Percentiles rank a stretch among this genome's conserved stretches.
Conservation (phyloP, 306 rosid species). For the Citrullus mucosospermus region DNA sequence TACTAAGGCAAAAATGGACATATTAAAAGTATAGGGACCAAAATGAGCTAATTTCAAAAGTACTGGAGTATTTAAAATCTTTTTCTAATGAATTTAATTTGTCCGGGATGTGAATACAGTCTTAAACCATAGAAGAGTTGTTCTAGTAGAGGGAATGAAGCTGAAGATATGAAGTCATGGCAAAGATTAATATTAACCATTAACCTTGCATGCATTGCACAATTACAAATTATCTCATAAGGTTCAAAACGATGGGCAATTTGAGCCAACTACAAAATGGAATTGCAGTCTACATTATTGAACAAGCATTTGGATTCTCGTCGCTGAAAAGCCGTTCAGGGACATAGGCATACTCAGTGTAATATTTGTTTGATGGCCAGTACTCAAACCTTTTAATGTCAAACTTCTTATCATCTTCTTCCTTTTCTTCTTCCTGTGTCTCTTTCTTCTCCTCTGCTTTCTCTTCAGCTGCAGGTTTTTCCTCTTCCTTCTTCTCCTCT, state of each 20-base stretch:
- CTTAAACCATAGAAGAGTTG: not conserved
- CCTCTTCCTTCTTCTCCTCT: conserved; percentile 19
- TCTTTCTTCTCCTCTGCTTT: conserved; percentile 30
- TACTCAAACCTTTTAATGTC: conserved; percentile 7
- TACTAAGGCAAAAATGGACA: too few relatives aligned
- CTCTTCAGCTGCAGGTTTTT: conserved; percentile 19
- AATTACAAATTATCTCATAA: conserved; percentile 1
- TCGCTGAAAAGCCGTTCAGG: conserved; percentile 67
- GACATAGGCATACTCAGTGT: conserved; percentile 35
- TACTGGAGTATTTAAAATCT: too few relatives aligned
- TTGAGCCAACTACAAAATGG: not conserved
- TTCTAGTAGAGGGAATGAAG: not conserved
- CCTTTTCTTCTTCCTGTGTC: conserved; percentile 19
- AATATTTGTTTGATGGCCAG: not conserved
- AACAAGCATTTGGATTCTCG: conserved; percentile 87
- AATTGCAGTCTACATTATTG: conserved; percentile 40
- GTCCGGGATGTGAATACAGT: not conserved
- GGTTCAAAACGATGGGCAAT: not conserved
- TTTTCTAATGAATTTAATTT: not conserved
- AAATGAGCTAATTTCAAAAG: too few relatives aligned
- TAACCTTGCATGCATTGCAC: not conserved
- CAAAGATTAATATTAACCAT: not conserved
- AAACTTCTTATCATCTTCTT: conserved; percentile 10
- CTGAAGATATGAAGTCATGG: not conserved
- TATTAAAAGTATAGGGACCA: too few relatives aligned